Conservation (phyloP, 768 basidiomycete species). For the Mycena galopus region DNA sequence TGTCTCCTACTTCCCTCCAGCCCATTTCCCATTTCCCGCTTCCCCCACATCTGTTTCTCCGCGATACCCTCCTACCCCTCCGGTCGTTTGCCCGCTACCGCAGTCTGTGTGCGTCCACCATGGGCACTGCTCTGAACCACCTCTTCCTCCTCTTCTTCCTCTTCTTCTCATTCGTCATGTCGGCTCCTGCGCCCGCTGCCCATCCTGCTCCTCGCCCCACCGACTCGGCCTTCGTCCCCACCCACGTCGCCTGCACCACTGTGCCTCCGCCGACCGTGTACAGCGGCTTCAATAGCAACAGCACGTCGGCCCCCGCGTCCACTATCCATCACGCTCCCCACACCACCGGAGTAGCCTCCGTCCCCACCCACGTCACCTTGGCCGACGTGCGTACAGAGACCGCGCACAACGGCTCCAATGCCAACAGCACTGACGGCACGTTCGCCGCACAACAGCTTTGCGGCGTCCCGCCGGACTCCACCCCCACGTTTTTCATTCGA, state of each 20-base stretch:
- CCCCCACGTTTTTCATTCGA: background rate
- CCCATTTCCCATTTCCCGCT: too few species aligned
- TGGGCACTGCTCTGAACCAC: background rate
- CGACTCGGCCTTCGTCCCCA: background rate
- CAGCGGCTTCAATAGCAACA: background rate
- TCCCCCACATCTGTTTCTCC: too few species aligned
- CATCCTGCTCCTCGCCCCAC: background rate
- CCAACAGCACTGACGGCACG: background rate
- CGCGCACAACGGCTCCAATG: background rate
- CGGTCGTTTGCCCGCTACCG: too few species aligned
- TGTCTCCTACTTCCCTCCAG: too few species aligned
- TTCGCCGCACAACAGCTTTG: background rate
- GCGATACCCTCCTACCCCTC: too few species aligned
- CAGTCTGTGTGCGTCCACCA: too few species aligned
- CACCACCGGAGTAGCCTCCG: background rate
- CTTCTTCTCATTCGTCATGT: background rate
- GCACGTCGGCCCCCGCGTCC: background rate
- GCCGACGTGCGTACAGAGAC: background rate
- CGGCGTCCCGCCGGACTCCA: background rate
- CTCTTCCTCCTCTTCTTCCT: background rate
- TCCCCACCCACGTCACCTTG: background rate
- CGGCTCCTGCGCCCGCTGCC: background rate
- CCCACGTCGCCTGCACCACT: background rate
- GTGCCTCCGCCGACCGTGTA: background rate
- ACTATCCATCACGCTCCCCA: background rate